Percentiles rank a stretch among this genome's conserved stretches.
Conservation (phyloP, 768 basidiomycete species). For the Tylopilus subfusipes region DNA sequence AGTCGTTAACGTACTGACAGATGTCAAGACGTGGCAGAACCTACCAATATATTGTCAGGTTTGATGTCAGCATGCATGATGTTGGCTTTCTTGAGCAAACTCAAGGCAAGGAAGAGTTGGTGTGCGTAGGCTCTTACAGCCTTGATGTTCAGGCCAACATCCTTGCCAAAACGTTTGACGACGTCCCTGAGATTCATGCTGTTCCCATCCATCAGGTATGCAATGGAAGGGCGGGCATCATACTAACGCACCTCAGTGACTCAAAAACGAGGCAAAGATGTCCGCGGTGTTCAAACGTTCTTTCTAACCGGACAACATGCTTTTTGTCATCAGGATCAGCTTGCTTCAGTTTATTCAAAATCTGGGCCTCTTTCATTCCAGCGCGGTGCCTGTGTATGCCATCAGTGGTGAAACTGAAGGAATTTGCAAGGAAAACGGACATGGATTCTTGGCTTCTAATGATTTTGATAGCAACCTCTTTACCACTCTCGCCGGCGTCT, state of each 20-base stretch:
- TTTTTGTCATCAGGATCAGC: slow-evolving; percentile 97
- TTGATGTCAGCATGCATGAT: slow-evolving; percentile 99
- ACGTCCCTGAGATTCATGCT: slow-evolving; percentile 99
- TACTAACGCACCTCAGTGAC: slow-evolving; percentile 66
- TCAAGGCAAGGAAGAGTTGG: slow-evolving; percentile 87
- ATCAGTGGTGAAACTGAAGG: slow-evolving; percentile 3
- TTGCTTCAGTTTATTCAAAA: slow-evolving; percentile 79
- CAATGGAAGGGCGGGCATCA: slow-evolving; percentile 1
- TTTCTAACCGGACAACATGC: slow-evolving; percentile 87
- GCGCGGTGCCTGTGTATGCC: slow-evolving; percentile 75
- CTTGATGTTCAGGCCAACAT: slow-evolving; percentile 91
- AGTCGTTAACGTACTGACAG: slow-evolving; percentile 15
- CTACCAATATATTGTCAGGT: slow-evolving; percentile 93
- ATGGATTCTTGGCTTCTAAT: slow-evolving; percentile 95
- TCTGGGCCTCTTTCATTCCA: slow-evolving; percentile 87
- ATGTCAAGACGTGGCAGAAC: slow-evolving; percentile 28
- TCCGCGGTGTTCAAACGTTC: slow-evolving; percentile 95
- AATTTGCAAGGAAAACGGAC: slow-evolving; percentile 45
- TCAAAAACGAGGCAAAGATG: slow-evolving; percentile 97
- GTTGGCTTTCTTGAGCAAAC: slow-evolving; percentile 81
- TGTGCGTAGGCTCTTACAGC: slow-evolving; percentile 99
- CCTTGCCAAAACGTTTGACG: slow-evolving; percentile 96
- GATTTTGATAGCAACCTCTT: slow-evolving; percentile 97
- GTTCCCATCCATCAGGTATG: slow-evolving; percentile 10
- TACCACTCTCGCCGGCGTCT: slow-evolving; percentile 51